phyloP scores from a whole-genome alignment of 768 basidiomycete species.

The Exsudoporus frostii region DNA sequence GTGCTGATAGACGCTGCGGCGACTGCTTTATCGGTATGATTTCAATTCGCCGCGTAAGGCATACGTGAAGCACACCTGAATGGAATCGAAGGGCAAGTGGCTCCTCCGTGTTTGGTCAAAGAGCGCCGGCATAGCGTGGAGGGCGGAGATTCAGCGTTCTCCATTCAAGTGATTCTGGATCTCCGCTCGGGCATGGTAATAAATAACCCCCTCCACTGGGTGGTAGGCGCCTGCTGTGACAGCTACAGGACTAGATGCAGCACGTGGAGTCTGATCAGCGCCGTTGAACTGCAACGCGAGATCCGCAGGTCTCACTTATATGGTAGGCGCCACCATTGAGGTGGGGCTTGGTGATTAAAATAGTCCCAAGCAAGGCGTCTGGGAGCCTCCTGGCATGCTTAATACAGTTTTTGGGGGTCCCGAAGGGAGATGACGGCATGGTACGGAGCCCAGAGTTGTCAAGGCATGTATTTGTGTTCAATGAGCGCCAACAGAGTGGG shows the following conservation, averaged over 20 bases:
- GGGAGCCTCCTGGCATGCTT: background rate
- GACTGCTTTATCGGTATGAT: background rate
- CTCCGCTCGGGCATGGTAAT: background rate
- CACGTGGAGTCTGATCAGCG: conserved; percentile 1
- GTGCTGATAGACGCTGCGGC: background rate
- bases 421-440: conserved; percentile 11
- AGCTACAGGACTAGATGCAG: background rate
- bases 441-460: background rate
- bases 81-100: conserved; percentile 7
- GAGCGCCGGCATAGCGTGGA: background rate
- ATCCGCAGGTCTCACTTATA: background rate
- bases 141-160: conserved; percentile 6
- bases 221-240: background rate
- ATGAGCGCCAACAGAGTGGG: conserved; percentile 1
- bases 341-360: background rate
- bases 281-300: background rate
- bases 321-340: background rate
- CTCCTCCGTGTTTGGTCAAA: background rate
- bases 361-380: conserved; percentile 1
- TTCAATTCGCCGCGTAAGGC: background rate
- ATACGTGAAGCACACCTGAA: conserved; percentile 11
- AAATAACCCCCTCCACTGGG: background rate
- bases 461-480: background rate
- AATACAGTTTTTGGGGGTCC: background rate
- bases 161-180: background rate